Conservation (phyloP, 805 yeast species). For the Yarrowia divulgata region DNA sequence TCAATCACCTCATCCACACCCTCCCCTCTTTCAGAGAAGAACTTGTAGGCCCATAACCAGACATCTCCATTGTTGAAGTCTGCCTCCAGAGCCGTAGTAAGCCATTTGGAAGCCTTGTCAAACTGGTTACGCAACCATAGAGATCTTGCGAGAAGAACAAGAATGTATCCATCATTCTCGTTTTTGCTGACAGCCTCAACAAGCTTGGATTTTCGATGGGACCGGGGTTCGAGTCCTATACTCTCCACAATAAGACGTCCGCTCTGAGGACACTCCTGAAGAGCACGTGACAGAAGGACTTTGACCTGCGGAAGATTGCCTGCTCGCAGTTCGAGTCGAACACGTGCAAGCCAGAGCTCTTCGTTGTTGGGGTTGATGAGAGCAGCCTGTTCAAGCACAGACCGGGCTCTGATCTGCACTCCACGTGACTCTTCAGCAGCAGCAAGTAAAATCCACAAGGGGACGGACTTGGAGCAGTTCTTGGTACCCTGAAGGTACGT, state of each 20-base stretch:
- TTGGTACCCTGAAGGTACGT: slow-evolving; percentile 59
- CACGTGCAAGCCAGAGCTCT: slow-evolving; percentile 63
- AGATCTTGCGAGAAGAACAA: slow-evolving; percentile 69
- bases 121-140: slow-evolving; percentile 64
- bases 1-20: slow-evolving; percentile 53
- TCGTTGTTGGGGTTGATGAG: slow-evolving; percentile 59
- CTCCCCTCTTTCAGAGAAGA: slow-evolving; percentile 51
- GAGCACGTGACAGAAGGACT: slow-evolving; percentile 62
- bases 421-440: slow-evolving; percentile 56
- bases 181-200: slow-evolving; percentile 76
- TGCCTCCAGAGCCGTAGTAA: slow-evolving; percentile 67
- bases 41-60: slow-evolving; percentile 70
- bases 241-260: slow-evolving; percentile 72
- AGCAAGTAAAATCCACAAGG: slow-evolving; percentile 65
- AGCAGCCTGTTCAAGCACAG: slow-evolving; percentile 72
- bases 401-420: slow-evolving; percentile 66
- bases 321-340: slow-evolving; percentile 62
- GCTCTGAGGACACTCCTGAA: slow-evolving; percentile 64
- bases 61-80: slow-evolving; percentile 73
- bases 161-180: slow-evolving; percentile 62
- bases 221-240: slow-evolving; percentile 55
- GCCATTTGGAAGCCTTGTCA: slow-evolving; percentile 71
- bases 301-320: slow-evolving; percentile 62
- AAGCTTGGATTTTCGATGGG: slow-evolving; percentile 63
- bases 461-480: slow-evolving; percentile 54